These are phyloP conservation scores for Yamadazyma philogaea DNA, from an alignment of 805 yeast genomes.

Conservation along the genomic window DNA sequence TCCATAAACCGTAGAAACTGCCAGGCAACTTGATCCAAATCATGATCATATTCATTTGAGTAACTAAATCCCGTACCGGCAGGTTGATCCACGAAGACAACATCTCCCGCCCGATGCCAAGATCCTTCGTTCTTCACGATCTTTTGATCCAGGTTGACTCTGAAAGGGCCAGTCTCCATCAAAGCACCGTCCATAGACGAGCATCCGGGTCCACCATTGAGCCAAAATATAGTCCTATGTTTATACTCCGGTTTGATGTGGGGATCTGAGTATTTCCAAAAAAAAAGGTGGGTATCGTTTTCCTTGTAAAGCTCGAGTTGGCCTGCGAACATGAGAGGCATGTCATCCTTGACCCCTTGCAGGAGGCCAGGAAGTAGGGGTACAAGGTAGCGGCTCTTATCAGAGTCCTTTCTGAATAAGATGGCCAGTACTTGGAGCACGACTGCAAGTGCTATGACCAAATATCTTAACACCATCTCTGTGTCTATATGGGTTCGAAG, in stretches of 20 bases:
- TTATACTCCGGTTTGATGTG: slow-evolving; percentile 27
- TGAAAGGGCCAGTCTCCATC: slow-evolving; percentile 87
- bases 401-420: slow-evolving; percentile 6
- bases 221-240: slow-evolving; percentile 70
- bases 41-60: slow-evolving; percentile 52
- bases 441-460: background rate
- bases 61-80: slow-evolving; percentile 88
- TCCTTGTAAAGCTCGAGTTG: slow-evolving; percentile 56
- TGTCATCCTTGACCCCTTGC: slow-evolving; percentile 26
- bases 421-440: background rate
- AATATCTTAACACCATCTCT: slow-evolving; percentile 1
- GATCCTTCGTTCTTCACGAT: slow-evolving; percentile 65
- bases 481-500: background rate
- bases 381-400: slow-evolving; percentile 20
- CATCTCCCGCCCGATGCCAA: slow-evolving; percentile 78
- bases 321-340: slow-evolving; percentile 62
- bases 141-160: slow-evolving; percentile 46
- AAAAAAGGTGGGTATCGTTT: slow-evolving; percentile 61
- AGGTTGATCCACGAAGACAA: slow-evolving; percentile 92
- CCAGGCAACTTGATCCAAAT: slow-evolving; percentile 53
- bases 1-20: slow-evolving; percentile 66
- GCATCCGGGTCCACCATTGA: slow-evolving; percentile 98
- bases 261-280: slow-evolving; percentile 64
- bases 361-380: slow-evolving; percentile 37
- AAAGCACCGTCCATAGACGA: slow-evolving; percentile 97